Evolutionary conservation across 2,329 filamentous ascomycete species (phyloP).

Genomic region (Exserohilum rostratum): DNA sequence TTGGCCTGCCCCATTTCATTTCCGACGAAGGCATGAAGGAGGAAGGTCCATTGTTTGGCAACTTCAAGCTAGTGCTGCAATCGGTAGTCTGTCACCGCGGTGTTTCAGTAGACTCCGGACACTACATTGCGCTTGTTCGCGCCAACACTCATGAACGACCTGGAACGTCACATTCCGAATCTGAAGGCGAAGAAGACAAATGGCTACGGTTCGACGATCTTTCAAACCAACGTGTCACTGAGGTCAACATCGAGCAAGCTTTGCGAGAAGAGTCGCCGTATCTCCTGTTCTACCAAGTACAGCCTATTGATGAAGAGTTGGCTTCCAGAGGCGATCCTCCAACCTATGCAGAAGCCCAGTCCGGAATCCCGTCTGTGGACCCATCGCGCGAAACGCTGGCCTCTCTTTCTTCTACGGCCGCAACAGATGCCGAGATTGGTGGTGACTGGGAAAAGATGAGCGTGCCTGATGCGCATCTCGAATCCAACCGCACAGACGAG

Average conservation of each 20-base stretch:
- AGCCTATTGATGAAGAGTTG: slow-evolving; percentile 79
- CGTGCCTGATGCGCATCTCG: slow-evolving; percentile 18
- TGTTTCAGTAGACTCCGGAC: slow-evolving; percentile 81
- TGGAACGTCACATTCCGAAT: slow-evolving; percentile 56
- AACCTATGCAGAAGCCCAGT: slow-evolving; percentile 47
- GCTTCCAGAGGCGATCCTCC: slow-evolving; percentile 48
- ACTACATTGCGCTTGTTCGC: slow-evolving; percentile 86
- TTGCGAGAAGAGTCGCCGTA: slow-evolving; percentile 90
- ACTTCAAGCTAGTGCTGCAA: slow-evolving; percentile 91
- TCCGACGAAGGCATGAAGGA: slow-evolving; percentile 74
- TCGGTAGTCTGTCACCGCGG: slow-evolving; percentile 93
- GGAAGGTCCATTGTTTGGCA: slow-evolving; percentile 73
- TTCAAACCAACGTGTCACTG: slow-evolving; percentile 70
- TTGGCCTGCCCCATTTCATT: slow-evolving; percentile 85
- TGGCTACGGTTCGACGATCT: slow-evolving; percentile 97
- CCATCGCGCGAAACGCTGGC: slow-evolving; percentile 40
- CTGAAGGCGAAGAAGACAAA: slow-evolving; percentile 49
- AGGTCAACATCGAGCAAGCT: slow-evolving; percentile 78
- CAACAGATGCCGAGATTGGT: slow-evolving; percentile 27
- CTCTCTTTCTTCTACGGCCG: slow-evolving; percentile 20
- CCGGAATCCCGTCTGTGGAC: slow-evolving; percentile 23
- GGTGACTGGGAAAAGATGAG: slow-evolving; percentile 35
- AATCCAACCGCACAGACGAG: slow-evolving; percentile 28
- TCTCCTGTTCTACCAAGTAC: slow-evolving; percentile 91
- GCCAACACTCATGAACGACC: slow-evolving; percentile 58